Evolutionary conservation across 768 basidiomycete species (phyloP), one percentile per base, ranked within the genome.

Genomic region (Psilocybe azurescens): DNA sequence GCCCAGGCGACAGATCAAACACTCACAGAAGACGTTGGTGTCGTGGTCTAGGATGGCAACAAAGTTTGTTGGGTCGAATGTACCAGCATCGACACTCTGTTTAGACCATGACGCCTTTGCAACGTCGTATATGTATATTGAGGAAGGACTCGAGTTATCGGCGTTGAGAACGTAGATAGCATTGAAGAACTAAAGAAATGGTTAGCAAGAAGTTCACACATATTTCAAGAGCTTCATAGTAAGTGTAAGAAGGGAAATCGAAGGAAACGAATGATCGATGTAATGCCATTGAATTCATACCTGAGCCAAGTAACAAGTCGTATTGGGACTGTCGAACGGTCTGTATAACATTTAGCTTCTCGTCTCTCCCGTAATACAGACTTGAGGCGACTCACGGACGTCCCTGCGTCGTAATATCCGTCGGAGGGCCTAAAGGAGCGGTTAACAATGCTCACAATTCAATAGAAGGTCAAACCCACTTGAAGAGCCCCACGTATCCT

Each of bases 31-130:
- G 62, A 90, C 87, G 64, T 97, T 95, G 53, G 95, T 98, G 74
- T 98, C 95, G 65, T 97, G 95, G 77, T 98, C 95, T 36, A 98
- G 83, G 63, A 97, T 88, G 29, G 91, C 85, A 29, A 79, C 81
- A 68, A 88, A 89, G 18, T 85, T 83, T 2, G 81, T 73, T 3
- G 86, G 83, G 72, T 95, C 87, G 66, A 90, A 89, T 56, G 74
- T 74, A 38, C 81, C 83, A 0, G 81, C 67, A 5, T 77, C 82
- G 14, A 83, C 83, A 2, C 79, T 65, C 71, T 98, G 95, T 2
- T 83, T 90, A 3, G 90, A 85, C 95, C 95, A 97, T 0, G 89
- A 82, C 63, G 87, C 86, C 24, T 80, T 82, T 6, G 78, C 71
- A 5, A 89, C 92, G 69, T 95, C 85, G 77, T 89, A 97, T 62